Evolutionary conservation across 108 stramenopile genomes (phyloP), one percentile per base, ranked within the genome.

Genomic region (Cyclotella kingstonii): DNA sequence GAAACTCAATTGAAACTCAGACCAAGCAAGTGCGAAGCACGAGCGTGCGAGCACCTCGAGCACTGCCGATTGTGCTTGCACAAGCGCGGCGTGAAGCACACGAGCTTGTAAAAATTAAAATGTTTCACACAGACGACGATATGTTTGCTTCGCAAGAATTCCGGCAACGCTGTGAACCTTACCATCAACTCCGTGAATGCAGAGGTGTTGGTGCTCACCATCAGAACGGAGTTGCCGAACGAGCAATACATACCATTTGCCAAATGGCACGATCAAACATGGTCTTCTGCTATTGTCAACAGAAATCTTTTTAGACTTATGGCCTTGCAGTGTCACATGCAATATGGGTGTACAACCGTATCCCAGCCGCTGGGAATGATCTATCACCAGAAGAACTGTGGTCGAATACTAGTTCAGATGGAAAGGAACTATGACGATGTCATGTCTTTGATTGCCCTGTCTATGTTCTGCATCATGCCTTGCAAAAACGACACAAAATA

Each of bases 221-320:
- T 66, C 80, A 84, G 18, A 84, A 84, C 52, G 80, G 55, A 0
- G 64, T 77, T 0, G 80, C 80, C 17, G 84, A 84, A 52, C 78
- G 78, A 39, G 23, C 73, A n/a, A 79, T 81, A 35, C 48, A 55
- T 14, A 84, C 80, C 1, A 23, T 81, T 26, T 57, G 63, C 35
- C 47, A 12, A 4, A 35, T 52, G 66, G 80, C 80, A 19, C 65
- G 83, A 1, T 62, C 83, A 1, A 75, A 76, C 48, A 34, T 84
- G 48, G n/a, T n/a, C n/a, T n/a, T n/a, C n/a, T n/a, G n/a, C n/a
- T n/a, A n/a, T n/a, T n/a, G n/a, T n/a, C n/a, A n/a, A n/a, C n/a
- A n/a, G n/a, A n/a, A n/a, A n/a, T n/a, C n/a, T n/a, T n/a, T n/a
- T n/a, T n/a, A n/a, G 1, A 47, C 78, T 8, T 81, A 77, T 76